Percentiles rank a stretch among this genome's conserved stretches.
Evolutionary conservation across 208 protist genomes (phyloP).

Genomic region (Angomonas deanei): DNA sequence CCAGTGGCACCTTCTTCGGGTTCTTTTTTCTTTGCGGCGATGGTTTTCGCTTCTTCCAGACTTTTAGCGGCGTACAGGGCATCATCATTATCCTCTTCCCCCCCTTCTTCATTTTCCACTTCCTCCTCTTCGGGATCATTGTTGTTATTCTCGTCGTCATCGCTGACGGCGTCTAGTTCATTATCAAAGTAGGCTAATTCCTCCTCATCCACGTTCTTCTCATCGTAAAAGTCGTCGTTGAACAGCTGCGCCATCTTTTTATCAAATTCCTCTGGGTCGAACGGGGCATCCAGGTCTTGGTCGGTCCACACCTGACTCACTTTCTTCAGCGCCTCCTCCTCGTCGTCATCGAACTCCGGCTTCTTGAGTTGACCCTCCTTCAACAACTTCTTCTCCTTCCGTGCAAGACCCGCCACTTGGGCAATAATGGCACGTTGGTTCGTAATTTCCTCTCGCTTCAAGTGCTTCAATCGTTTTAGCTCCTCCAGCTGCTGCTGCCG

Average conservation of each 20-base stretch:
- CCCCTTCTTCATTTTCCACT: conserved; percentile 4
- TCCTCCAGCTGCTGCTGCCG: conserved; percentile 71
- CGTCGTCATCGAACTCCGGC: conserved; percentile 29
- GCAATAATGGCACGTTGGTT: conserved; percentile 77
- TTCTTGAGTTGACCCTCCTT: conserved; percentile 8
- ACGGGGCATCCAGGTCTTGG: conserved; percentile 78
- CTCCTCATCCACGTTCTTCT: conserved; percentile 78
- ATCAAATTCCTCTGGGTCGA: conserved; percentile 83
- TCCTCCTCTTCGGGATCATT: conserved; percentile 10
- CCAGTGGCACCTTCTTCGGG: neutral
- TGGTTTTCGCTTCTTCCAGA: conserved; percentile 50
- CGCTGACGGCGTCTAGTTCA: conserved; percentile 10
- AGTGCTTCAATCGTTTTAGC: conserved; percentile 84
- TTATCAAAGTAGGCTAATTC: conserved; percentile 82
- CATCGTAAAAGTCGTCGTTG: conserved; percentile 83
- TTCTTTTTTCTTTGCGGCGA: neutral
- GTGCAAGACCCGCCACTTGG: conserved; percentile 52
- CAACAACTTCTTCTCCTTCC: conserved; percentile 6
- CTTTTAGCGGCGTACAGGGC: conserved; percentile 45
- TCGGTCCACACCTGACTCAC: conserved; percentile 70
- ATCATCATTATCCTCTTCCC: conserved; percentile 9
- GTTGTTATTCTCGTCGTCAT: too few relatives aligned
- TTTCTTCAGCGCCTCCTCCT: conserved; percentile 44
- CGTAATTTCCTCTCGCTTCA: conserved; percentile 88
- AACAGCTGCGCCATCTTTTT: conserved; percentile 85